A percentile compares a stretch with the other conserved stretches of the same genome.
These are phyloP conservation scores for Cylindrotheca fusiformis DNA, from an alignment of 108 stramenopile species.

Conservation along the genomic window DNA sequence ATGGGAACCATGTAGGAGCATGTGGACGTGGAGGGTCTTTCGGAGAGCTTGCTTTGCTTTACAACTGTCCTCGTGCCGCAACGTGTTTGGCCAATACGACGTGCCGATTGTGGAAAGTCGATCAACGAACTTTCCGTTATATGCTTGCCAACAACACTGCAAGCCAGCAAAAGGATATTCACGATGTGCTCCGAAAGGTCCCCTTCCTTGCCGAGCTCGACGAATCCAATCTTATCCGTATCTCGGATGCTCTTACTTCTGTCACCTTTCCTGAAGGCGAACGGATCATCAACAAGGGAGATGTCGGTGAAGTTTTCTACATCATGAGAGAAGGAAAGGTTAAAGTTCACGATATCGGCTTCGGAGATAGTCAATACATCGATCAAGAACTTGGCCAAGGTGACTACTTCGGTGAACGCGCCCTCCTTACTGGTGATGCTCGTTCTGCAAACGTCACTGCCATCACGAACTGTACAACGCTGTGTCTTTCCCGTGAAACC, in stretches of 20 bases:
- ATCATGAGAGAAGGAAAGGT: constrained; percentile 88
- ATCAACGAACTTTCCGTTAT: constrained; percentile 84
- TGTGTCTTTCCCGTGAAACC: constrained; percentile 75
- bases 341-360: constrained; percentile 88
- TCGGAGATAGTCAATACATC: constrained; percentile 77
- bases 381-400: constrained; percentile 79
- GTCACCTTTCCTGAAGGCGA: constrained; percentile 83
- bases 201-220: constrained; percentile 78
- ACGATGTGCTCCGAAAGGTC: constrained; percentile 69
- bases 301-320: constrained; percentile 94
- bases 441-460: constrained; percentile 85
- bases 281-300: constrained; percentile 89
- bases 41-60: constrained; percentile 85
- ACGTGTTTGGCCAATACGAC: constrained; percentile 83
- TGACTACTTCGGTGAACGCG: constrained; percentile 96
- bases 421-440: constrained; percentile 93
- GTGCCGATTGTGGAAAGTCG: constrained; percentile 86
- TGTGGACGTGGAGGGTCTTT: constrained; percentile 84
- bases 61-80: constrained; percentile 90
- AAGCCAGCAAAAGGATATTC: constrained; percentile 62
- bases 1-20: constrained; percentile 81
- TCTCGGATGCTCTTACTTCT: constrained; percentile 81
- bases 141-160: constrained; percentile 88
- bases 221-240: constrained; percentile 61
- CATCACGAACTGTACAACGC: constrained; percentile 57